These are phyloP conservation scores for Scedosporium aurantiacum DNA, from an alignment of 2,329 filamentous ascomycete genomes.

Conservation along the genomic window DNA sequence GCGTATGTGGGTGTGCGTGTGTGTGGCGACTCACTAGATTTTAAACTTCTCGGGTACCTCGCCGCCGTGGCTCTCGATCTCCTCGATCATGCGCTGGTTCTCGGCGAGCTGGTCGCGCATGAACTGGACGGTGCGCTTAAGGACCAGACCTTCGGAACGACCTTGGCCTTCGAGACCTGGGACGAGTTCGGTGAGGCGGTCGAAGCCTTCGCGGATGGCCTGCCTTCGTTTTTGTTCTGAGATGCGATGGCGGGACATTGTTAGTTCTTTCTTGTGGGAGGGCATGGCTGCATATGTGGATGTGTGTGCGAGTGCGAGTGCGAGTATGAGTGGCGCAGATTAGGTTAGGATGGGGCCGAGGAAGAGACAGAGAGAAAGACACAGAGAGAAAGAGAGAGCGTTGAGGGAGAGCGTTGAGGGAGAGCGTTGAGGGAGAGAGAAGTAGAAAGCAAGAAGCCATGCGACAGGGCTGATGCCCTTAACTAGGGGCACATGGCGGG, in stretches of 20 bases:
- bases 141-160: constrained; percentile 74
- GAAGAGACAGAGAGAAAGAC: too few relatives aligned
- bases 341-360: background rate
- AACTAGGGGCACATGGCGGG: background rate
- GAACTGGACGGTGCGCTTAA: constrained; percentile 58
- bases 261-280: background rate
- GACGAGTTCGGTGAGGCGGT: constrained; percentile 67
- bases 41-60: constrained; percentile 25
- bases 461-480: background rate
- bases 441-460: background rate
- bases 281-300: background rate
- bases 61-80: constrained; percentile 48
- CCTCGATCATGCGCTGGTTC: constrained; percentile 44
- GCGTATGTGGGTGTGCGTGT: too few relatives aligned
- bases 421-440: background rate
- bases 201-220: constrained; percentile 75
- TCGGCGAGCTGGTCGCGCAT: constrained; percentile 50
- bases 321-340: background rate
- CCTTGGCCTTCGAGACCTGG: constrained; percentile 75
- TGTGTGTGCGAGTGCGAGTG: background rate
- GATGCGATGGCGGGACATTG: background rate
- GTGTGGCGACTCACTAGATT: background rate
- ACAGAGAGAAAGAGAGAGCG: too few relatives aligned
- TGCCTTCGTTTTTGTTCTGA: constrained; percentile 34
- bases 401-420: background rate